phyloP scores from a whole-genome alignment of 2,329 filamentous ascomycete species.

The Xylaria polymorpha region DNA sequence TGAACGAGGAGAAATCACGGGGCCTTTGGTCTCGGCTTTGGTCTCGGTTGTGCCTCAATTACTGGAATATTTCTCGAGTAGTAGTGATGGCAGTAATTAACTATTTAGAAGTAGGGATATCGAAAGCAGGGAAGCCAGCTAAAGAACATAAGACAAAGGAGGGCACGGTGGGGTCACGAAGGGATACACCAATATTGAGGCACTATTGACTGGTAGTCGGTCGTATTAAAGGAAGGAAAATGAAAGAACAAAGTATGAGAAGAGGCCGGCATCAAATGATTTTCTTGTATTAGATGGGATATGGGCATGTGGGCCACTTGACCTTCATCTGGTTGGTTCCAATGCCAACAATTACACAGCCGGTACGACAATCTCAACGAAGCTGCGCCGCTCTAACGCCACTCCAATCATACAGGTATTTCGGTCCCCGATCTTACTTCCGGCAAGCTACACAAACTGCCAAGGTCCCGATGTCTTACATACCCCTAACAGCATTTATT shows the following conservation, averaged over 20 bases:
- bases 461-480: background rate
- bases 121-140: background rate
- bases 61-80: background rate
- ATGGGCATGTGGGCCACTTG: background rate
- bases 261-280: background rate
- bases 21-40: background rate
- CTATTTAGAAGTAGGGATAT: background rate
- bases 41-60: background rate
- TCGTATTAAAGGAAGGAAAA: background rate
- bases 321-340: background rate
- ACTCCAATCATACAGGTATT: slow-evolving; percentile 5
- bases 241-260: background rate
- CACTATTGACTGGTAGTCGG: background rate
- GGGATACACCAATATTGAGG: background rate
- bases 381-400: background rate
- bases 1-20: background rate
- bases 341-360: background rate
- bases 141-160: slow-evolving; percentile 11
- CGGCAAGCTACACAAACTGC: background rate
- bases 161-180: background rate
- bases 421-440: background rate
- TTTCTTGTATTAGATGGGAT: background rate
- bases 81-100: background rate
- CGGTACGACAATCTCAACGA: background rate
- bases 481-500: background rate